Evolutionary conservation across 371 early-diverging fungal species (phyloP), one percentile per base, ranked within the genome.

Genomic region (Smittium culicis): DNA sequence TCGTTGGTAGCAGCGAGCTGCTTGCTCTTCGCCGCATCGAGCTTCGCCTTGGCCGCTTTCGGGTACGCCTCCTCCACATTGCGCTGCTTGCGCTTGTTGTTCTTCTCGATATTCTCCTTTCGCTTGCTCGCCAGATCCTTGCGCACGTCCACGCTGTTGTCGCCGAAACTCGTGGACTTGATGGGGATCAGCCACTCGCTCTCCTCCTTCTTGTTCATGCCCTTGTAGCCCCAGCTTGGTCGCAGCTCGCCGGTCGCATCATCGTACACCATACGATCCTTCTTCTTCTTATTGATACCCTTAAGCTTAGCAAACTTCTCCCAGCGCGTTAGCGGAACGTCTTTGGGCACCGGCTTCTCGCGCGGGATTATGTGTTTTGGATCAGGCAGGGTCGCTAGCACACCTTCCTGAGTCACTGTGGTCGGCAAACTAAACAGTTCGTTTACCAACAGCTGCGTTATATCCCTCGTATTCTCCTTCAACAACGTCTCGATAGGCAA

Each of bases 231-330:
- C 82, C 86, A 98, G 59, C 90, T 83, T 64, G 94, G 93, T 34
- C 82, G 82, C 77, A 89, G 94, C 72, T 94, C 90, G 66, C 89
- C 86, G 69, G 82, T 79, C 1, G 81, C 87, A 68, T 98, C 98
- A 74, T 97, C 92, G 74, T 73, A 96, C 56, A 86, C 91, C 83
- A 90, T 84, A 20, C 87, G 81, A 2, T 84, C 83, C 74, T 85
- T 86, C 79, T 94, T 94, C 74, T 79, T 84, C 69, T 93, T 94
- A 74, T 86, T 83, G 72, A 99, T 98, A 29, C 98, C 98, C 82
- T 99, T 99, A 70, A 83, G 82, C 77, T 92, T 89, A 68, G 99
- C 99, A 80, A 99, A 99, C 83, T 89, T 90, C 80, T 99, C 98
- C 99, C 99, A 99, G 72, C 92, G 87, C 3, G 99, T 99, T 79